These are phyloP conservation scores for Pythium apleroticum DNA, from an alignment of 352 stramenopile genomes.

Conservation along the genomic window DNA sequence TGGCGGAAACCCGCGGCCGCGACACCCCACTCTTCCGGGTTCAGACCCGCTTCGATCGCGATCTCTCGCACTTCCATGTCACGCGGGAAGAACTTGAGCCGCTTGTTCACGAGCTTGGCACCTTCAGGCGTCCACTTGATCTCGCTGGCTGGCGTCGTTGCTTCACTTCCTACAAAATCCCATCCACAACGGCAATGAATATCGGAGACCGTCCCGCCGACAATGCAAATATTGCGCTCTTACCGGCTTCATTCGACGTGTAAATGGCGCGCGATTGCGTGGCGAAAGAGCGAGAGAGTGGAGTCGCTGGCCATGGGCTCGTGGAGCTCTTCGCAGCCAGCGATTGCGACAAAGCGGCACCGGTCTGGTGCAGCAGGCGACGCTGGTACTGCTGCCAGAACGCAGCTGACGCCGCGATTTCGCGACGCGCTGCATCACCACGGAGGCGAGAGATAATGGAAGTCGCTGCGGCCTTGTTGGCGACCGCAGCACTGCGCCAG, in stretches of 20 bases:
- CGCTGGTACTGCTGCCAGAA: constrained; percentile 18
- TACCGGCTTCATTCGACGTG: not conserved
- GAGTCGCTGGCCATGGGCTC: not conserved
- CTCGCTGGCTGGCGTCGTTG: constrained; percentile 2
- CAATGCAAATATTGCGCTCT: not conserved
- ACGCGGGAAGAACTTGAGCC: constrained; percentile 51
- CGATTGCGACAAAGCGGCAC: not conserved
- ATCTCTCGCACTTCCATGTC: constrained; percentile 72
- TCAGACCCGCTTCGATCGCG: constrained; percentile 64
- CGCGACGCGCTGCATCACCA: not conserved
- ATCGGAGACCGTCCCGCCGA: not conserved
- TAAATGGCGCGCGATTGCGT: constrained; percentile 7
- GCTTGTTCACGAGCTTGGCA: constrained; percentile 17
- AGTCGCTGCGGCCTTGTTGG: not conserved
- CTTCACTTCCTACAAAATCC: not conserved
- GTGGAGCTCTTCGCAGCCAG: not conserved
- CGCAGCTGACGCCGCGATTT: constrained; percentile 7
- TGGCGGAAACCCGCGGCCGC: constrained; percentile 60
- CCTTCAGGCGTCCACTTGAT: constrained; percentile 26
- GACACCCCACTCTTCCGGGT: constrained; percentile 57
- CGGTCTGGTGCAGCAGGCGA: not conserved
- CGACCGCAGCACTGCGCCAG: not conserved
- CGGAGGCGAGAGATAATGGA: not conserved
- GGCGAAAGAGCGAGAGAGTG: not conserved
- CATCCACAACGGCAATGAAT: not conserved